These are phyloP conservation scores for Alternaria dauci DNA, from an alignment of 2,329 filamentous ascomycete genomes.

Conservation along the genomic window DNA sequence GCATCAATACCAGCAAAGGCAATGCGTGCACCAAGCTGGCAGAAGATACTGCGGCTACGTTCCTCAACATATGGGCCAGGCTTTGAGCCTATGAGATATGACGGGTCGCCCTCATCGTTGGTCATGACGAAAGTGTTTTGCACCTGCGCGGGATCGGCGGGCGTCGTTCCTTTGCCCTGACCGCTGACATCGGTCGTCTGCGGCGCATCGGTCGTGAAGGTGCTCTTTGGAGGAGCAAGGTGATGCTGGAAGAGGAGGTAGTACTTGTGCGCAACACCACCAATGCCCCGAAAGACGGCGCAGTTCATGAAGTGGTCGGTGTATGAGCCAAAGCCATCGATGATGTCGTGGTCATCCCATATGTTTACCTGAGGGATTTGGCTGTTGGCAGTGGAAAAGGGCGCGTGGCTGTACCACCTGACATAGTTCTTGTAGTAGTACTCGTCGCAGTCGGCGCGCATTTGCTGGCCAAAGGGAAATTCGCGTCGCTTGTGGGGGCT, in stretches of 20 bases:
- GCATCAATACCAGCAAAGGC: slow-evolving; percentile 69
- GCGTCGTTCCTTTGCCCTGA: slow-evolving; percentile 64
- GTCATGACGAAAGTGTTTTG: slow-evolving; percentile 76
- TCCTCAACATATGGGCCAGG: slow-evolving; percentile 74
- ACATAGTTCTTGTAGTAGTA: slow-evolving; percentile 70
- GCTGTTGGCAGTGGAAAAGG: slow-evolving; percentile 67
- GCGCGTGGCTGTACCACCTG: slow-evolving; percentile 73
- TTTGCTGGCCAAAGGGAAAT: slow-evolving; percentile 70
- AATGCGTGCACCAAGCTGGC: slow-evolving; percentile 70
- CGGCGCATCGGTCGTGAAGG: slow-evolving; percentile 79
- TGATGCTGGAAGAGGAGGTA: slow-evolving; percentile 77
- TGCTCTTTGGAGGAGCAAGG: slow-evolving; percentile 81
- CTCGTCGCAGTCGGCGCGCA: slow-evolving; percentile 67
- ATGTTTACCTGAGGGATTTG: slow-evolving; percentile 71
- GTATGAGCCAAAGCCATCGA: slow-evolving; percentile 72
- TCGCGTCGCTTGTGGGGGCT: slow-evolving; percentile 68
- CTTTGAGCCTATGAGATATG: slow-evolving; percentile 79
- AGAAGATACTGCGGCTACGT: slow-evolving; percentile 67
- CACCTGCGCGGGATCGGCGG: slow-evolving; percentile 73
- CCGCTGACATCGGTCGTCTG: slow-evolving; percentile 59
- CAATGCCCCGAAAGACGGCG: slow-evolving; percentile 70
- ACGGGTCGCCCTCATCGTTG: slow-evolving; percentile 67
- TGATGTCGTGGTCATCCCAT: slow-evolving; percentile 73
- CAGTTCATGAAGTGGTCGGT: slow-evolving; percentile 73
- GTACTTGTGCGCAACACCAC: slow-evolving; percentile 66